These are phyloP conservation scores for Jatropha multifida DNA, from an alignment of 441 rosid species.

Conservation along the genomic window DNA sequence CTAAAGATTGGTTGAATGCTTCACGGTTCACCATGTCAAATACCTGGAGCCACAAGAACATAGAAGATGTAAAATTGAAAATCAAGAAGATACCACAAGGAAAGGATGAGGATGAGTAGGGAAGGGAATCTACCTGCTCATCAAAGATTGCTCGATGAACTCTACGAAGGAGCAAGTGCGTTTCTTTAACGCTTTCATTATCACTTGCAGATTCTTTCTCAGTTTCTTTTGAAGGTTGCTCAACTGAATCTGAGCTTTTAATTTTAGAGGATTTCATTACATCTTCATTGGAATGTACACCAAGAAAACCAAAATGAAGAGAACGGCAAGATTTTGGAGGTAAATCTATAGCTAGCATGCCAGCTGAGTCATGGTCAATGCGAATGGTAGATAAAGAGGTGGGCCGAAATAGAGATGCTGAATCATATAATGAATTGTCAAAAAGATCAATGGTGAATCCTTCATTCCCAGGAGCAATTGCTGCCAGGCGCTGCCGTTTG, in stretches of 20 bases:
- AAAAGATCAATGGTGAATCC: constrained; percentile 88
- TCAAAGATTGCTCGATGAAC: constrained; percentile 82
- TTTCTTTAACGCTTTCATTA: constrained; percentile 62
- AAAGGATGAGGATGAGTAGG: not conserved
- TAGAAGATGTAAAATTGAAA: constrained; percentile 18
- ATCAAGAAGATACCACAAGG: constrained; percentile 7
- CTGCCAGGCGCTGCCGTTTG: constrained; percentile 78
- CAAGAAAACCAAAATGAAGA: constrained; percentile 79
- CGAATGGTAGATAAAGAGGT: constrained; percentile 71
- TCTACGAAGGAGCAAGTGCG: constrained; percentile 64
- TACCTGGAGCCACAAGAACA: constrained; percentile 50
- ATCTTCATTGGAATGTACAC: constrained; percentile 37
- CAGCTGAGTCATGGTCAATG: constrained; percentile 80
- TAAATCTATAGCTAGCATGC: constrained; percentile 86
- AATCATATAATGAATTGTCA: constrained; percentile 60
- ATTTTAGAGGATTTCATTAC: constrained; percentile 37
- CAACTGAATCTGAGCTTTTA: constrained; percentile 25
- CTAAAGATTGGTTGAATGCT: constrained; percentile 69
- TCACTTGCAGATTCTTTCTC: constrained; percentile 48
- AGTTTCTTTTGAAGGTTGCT: constrained; percentile 35
- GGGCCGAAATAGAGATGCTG: constrained; percentile 50
- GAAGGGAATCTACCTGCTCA: constrained; percentile 58
- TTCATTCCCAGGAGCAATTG: constrained; percentile 63
- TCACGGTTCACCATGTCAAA: constrained; percentile 83
- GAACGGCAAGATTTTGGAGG: constrained; percentile 68